Evolutionary conservation across 202 grass and related monocot species (phyloP).

Genomic region (Bolboschoenoplectus hybrid): DNA sequence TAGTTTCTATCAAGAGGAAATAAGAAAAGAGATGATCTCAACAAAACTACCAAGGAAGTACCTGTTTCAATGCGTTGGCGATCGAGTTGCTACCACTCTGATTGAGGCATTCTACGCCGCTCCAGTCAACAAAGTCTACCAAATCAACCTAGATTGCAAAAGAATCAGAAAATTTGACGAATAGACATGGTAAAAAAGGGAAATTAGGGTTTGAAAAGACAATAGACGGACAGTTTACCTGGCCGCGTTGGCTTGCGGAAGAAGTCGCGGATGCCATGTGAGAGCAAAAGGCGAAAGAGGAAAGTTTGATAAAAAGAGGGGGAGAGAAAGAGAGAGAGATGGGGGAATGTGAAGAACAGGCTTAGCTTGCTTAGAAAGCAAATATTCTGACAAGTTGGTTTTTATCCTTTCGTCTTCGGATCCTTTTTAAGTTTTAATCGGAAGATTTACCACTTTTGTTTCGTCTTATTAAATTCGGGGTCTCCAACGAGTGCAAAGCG

Average conservation of each 20-base stretch:
- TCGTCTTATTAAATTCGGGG: not conserved
- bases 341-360: not conserved
- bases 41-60: conserved; percentile 1
- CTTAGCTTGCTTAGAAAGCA: not conserved
- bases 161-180: not conserved
- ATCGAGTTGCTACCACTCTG: conserved; percentile 68
- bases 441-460: not conserved
- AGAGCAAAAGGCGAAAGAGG: not conserved
- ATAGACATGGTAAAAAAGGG: not conserved
- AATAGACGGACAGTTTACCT: conserved; percentile 18
- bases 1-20: not conserved
- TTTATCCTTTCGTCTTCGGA: not conserved
- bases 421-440: not conserved
- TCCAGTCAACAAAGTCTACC: conserved; percentile 98
- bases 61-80: conserved; percentile 85
- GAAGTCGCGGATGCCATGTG: conserved; percentile 38
- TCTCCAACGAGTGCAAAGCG: not conserved
- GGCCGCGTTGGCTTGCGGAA: conserved; percentile 40
- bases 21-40: not conserved
- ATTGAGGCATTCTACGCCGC: conserved; percentile 96
- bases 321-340: not conserved
- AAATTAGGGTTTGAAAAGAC: conserved; percentile 1
- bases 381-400: not conserved
- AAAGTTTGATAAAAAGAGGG: not conserved
- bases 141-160: conserved; percentile 77